A percentile compares a stretch with the other conserved stretches of the same genome.
Conservation (phyloP, 2,329 filamentous ascomycete genomes). For the Zymoseptoria crescenta region DNA sequence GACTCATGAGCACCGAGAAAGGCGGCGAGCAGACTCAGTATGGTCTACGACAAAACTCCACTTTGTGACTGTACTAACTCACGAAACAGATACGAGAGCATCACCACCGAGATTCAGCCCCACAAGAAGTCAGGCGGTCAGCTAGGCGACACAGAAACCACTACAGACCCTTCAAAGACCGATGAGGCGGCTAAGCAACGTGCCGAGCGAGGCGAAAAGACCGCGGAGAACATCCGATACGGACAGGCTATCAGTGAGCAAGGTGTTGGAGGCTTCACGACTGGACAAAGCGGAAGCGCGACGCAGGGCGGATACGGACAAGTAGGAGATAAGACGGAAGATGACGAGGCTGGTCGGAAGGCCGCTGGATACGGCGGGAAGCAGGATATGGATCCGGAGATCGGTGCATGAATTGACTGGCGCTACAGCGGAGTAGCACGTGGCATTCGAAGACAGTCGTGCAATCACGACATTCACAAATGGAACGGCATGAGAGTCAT, state of each 20-base stretch:
- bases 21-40: conserved; percentile 56
- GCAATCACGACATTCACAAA: neutral
- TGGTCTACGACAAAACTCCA: conserved; percentile 8
- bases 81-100: conserved; percentile 48
- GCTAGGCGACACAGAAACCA: conserved; percentile 35
- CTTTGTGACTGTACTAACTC: neutral
- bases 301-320: conserved; percentile 31
- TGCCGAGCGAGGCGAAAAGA: conserved; percentile 35
- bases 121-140: conserved; percentile 50
- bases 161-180: conserved; percentile 28
- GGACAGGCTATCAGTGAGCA: conserved; percentile 50
- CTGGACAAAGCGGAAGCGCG: conserved; percentile 29
- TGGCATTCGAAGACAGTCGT: neutral
- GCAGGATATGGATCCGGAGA: conserved; percentile 36
- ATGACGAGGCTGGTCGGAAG: conserved; percentile 33
- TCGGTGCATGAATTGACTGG: conserved; percentile 40
- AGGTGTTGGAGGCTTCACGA: conserved; percentile 49
- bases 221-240: conserved; percentile 47
- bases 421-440: neutral
- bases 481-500: neutral
- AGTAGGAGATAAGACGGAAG: conserved; percentile 19
- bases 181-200: conserved; percentile 27
- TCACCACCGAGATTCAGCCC: conserved; percentile 42
- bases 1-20: conserved; percentile 51
- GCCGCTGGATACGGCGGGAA: conserved; percentile 33